Evolutionary conservation across 257 asterid species (phyloP).

Genomic region (Solanum okadae): DNA sequence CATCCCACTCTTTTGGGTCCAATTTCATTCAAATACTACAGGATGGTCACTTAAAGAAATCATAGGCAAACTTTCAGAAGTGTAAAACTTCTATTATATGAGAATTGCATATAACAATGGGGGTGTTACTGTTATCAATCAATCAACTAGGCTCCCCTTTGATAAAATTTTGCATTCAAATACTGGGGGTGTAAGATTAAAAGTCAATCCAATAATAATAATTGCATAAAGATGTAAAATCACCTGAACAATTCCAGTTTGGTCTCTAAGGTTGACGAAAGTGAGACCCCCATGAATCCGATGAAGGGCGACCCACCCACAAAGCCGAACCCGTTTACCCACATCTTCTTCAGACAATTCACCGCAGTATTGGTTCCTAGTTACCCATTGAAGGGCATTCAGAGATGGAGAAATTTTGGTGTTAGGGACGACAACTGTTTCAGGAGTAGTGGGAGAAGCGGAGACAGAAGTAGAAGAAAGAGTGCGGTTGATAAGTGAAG

Average conservation of each 20-base stretch:
- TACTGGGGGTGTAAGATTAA: background rate
- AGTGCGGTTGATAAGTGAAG: slow-evolving; percentile 19
- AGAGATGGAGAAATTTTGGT: slow-evolving; percentile 18
- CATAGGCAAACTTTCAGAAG: background rate
- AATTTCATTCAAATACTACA: background rate
- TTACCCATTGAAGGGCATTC: slow-evolving; percentile 63
- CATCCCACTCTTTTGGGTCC: background rate
- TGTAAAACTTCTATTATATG: background rate
- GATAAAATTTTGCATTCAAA: background rate
- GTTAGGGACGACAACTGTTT: slow-evolving; percentile 22
- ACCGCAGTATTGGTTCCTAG: slow-evolving; percentile 68
- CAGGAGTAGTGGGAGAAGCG: slow-evolving; percentile 12
- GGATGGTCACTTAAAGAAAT: background rate
- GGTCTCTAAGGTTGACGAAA: slow-evolving; percentile 80
- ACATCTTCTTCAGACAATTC: slow-evolving; percentile 61
- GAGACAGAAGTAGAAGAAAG: slow-evolving; percentile 10
- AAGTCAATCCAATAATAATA: background rate
- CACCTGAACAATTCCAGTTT: slow-evolving; percentile 90
- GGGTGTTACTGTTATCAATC: background rate
- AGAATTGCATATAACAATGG: background rate
- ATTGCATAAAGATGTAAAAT: background rate
- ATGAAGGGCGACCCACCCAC: slow-evolving; percentile 99
- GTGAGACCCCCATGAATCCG: slow-evolving; percentile 96
- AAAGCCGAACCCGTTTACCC: slow-evolving; percentile 76
- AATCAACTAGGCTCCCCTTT: background rate